A percentile compares a stretch with the other conserved stretches of the same genome.
Evolutionary conservation across 2,329 filamentous ascomycete genomes (phyloP).

Genomic region (Cladobotryum protrusum): DNA sequence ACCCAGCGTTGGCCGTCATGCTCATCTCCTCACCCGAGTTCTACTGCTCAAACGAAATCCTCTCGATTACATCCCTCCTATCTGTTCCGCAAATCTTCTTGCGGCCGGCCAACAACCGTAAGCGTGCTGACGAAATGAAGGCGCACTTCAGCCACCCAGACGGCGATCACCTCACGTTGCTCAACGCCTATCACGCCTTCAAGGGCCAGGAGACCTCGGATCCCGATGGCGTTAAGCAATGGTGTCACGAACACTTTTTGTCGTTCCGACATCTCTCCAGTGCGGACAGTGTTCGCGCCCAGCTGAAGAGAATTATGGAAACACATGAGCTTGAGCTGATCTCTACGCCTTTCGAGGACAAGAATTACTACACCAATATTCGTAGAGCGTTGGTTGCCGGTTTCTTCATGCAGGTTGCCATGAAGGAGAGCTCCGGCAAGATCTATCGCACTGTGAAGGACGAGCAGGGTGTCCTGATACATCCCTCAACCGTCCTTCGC

Average conservation of each 20-base stretch:
- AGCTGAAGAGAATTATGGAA: slow-evolving; percentile 96
- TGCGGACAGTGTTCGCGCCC: slow-evolving; percentile 86
- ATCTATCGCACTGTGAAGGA: slow-evolving; percentile 95
- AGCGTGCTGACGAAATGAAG: slow-evolving; percentile 97
- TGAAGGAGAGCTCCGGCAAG: slow-evolving; percentile 83
- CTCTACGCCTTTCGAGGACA: slow-evolving; percentile 86
- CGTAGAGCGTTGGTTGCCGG: slow-evolving; percentile 84
- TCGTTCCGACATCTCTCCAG: slow-evolving; percentile 82
- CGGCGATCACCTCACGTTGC: slow-evolving; percentile 89
- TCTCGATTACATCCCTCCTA: slow-evolving; percentile 88
- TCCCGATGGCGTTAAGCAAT: slow-evolving; percentile 70
- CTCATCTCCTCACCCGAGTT: slow-evolving; percentile 96
- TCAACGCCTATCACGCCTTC: slow-evolving; percentile 98
- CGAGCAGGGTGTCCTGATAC: slow-evolving; percentile 85
- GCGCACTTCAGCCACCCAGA: slow-evolving; percentile 84
- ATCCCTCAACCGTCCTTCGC: slow-evolving; percentile 84
- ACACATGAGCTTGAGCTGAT: slow-evolving; percentile 78
- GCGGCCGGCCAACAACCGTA: slow-evolving; percentile 75
- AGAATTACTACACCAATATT: slow-evolving; percentile 98
- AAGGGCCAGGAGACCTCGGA: slow-evolving; percentile 58
- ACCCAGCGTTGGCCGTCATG: slow-evolving; percentile 94
- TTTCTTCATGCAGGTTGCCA: slow-evolving; percentile 99
- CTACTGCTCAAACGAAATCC: slow-evolving; percentile 96
- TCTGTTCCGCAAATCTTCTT: slow-evolving; percentile 94
- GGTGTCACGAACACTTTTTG: slow-evolving; percentile 96